Percentiles rank a stretch among this genome's conserved stretches.
phyloP scores from a whole-genome alignment of 257 asterid genomes.

The Nicotiana sylvestris region DNA sequence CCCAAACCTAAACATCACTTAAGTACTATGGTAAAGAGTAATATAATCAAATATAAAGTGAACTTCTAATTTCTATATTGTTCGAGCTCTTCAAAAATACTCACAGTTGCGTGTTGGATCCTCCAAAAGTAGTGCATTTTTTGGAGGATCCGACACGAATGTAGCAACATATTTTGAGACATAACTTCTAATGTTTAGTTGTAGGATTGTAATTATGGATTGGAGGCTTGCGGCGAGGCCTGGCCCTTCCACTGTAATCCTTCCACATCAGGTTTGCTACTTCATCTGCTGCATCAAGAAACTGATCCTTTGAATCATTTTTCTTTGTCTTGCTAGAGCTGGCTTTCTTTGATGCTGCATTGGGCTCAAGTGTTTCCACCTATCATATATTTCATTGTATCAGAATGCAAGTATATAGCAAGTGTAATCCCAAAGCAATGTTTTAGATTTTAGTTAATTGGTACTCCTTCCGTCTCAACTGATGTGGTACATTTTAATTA shows the following conservation, averaged over 20 bases:
- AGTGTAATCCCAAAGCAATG: background rate
- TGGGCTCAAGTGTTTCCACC: background rate
- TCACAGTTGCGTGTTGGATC: too few species aligned
- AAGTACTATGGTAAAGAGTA: background rate
- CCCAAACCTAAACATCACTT: conserved; percentile 22
- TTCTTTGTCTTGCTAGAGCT: background rate
- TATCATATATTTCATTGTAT: background rate
- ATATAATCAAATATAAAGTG: background rate
- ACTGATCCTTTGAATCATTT: conserved; percentile 13
- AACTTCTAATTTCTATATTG: too few species aligned
- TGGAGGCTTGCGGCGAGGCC: conserved; percentile 42
- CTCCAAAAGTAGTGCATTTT: too few species aligned
- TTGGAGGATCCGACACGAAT: too few species aligned
- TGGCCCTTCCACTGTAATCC: conserved; percentile 35
- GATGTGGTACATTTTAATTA: too few species aligned
- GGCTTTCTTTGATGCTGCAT: background rate
- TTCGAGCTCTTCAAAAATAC: too few species aligned
- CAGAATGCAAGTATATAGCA: background rate
- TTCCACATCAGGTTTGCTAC: conserved; percentile 41
- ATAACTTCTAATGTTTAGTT: conserved; percentile 13
- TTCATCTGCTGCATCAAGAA: conserved; percentile 34
- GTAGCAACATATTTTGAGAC: too few species aligned
- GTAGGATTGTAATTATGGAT: conserved; percentile 45
- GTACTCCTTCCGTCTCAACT: too few species aligned
- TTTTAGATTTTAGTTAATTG: background rate